phyloP scores from a whole-genome alignment of 2,329 filamentous ascomycete genomes.

The Aspergillus intermedius region DNA sequence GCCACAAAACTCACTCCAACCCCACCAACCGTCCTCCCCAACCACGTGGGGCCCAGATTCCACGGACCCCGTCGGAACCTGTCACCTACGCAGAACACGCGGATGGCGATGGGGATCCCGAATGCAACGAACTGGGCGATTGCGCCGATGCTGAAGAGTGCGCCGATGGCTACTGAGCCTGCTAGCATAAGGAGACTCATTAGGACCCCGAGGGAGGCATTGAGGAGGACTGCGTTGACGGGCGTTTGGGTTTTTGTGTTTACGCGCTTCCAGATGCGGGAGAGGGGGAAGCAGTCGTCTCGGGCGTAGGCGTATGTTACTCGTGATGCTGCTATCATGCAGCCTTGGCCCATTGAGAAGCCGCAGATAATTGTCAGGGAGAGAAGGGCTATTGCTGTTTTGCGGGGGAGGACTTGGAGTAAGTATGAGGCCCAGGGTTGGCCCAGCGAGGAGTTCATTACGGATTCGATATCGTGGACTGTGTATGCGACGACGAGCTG shows the following conservation, averaged over 20 bases:
- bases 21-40: constrained; percentile 52
- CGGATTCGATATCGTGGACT: constrained; percentile 55
- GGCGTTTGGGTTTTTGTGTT: constrained; percentile 58
- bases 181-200: constrained; percentile 60
- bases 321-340: constrained; percentile 61
- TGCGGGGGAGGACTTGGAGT: constrained; percentile 57
- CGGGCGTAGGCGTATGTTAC: constrained; percentile 69
- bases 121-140: constrained; percentile 58
- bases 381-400: constrained; percentile 57
- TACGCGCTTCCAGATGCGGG: constrained; percentile 53
- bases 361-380: constrained; percentile 61
- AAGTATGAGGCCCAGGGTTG: constrained; percentile 67
- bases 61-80: constrained; percentile 62
- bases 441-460: constrained; percentile 56
- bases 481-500: constrained; percentile 69
- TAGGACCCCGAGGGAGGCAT: constrained; percentile 53
- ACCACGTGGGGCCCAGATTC: constrained; percentile 52
- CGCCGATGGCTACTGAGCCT: constrained; percentile 56
- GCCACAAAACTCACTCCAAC: constrained; percentile 54
- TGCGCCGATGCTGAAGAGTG: constrained; percentile 64
- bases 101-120: constrained; percentile 38
- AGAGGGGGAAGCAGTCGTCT: constrained; percentile 62
- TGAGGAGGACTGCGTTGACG: constrained; percentile 65
- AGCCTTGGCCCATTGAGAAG: constrained; percentile 67
- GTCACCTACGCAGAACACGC: constrained; percentile 49